These are phyloP conservation scores for Penicillium sp. DNA, from an alignment of 2,329 filamentous ascomycete genomes.

Conservation along the genomic window DNA sequence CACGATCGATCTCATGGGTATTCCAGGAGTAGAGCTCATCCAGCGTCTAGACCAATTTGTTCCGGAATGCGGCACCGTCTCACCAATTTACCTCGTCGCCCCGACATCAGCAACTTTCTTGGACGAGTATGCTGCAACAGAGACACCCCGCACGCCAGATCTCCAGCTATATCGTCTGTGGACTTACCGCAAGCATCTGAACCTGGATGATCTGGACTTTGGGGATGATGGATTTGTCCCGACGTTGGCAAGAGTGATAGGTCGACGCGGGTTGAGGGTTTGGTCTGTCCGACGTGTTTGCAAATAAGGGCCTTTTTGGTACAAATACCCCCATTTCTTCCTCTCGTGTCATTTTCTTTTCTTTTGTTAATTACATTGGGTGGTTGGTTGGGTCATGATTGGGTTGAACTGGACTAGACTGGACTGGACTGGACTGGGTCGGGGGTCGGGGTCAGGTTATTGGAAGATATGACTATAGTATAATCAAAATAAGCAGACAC, in stretches of 20 bases:
- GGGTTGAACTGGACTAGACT: background rate
- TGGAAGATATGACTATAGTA: slow-evolving; percentile 1
- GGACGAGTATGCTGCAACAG: slow-evolving; percentile 39
- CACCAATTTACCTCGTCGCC: slow-evolving; percentile 49
- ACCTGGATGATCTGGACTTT: slow-evolving; percentile 58
- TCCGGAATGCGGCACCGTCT: slow-evolving; percentile 35
- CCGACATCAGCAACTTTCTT: slow-evolving; percentile 50
- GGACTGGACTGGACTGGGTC: background rate
- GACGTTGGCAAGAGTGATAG: slow-evolving; percentile 52
- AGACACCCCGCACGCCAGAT: slow-evolving; percentile 20
- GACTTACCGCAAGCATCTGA: slow-evolving; percentile 52
- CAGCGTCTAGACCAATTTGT: slow-evolving; percentile 41
- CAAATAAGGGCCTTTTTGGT: slow-evolving; percentile 19
- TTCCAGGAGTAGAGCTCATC: slow-evolving; percentile 47
- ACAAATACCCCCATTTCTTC: background rate
- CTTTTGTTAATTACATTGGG: slow-evolving; percentile 1
- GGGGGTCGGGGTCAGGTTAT: background rate
- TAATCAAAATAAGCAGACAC: background rate
- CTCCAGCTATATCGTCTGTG: slow-evolving; percentile 47
- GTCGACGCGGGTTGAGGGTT: slow-evolving; percentile 53
- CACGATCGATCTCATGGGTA: slow-evolving; percentile 55
- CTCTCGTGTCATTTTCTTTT: background rate
- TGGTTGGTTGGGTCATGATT: slow-evolving; percentile 1
- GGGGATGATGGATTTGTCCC: slow-evolving; percentile 51
- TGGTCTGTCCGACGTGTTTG: slow-evolving; percentile 49